Evolutionary conservation across 805 yeast genomes (phyloP).

Genomic region (Barnettozyma populi): DNA sequence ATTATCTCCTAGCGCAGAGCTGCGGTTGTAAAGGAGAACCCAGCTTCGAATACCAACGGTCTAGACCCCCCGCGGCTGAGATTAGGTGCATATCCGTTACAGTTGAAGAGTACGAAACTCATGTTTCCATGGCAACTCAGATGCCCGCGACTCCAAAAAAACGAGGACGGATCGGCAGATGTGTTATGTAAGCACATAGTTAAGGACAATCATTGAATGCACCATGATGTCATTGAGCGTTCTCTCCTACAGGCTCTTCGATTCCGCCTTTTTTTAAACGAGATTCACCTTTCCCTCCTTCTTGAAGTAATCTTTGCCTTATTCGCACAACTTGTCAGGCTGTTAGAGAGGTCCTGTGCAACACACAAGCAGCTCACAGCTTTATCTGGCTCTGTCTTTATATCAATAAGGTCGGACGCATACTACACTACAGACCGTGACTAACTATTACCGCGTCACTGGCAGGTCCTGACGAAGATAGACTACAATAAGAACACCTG

Average conservation of each 20-base stretch:
- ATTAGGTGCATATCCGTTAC: not conserved
- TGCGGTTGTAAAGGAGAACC: no score
- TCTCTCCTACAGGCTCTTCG: not conserved
- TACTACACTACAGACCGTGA: not conserved
- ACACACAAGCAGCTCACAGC: not conserved
- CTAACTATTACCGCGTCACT: no score
- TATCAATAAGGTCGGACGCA: no score
- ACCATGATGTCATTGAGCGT: not conserved
- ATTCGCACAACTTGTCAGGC: no score
- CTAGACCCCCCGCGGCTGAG: not conserved
- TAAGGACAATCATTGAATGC: not conserved
- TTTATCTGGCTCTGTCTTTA: not conserved
- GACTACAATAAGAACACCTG: no score
- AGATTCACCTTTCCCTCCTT: not conserved
- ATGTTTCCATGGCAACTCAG: not conserved
- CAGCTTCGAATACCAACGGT: no score
- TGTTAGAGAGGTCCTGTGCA: no score
- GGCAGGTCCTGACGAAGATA: no score
- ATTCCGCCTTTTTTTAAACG: not conserved
- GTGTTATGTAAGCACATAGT: not conserved
- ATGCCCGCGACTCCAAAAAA: not conserved
- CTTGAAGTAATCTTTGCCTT: no score
- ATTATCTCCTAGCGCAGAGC: no score
- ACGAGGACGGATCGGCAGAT: not conserved
- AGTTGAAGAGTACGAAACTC: not conserved